These are phyloP conservation scores for Rhizophagus prolifer DNA, from an alignment of 192 early-diverging fungal genomes.

Conservation along the genomic window DNA sequence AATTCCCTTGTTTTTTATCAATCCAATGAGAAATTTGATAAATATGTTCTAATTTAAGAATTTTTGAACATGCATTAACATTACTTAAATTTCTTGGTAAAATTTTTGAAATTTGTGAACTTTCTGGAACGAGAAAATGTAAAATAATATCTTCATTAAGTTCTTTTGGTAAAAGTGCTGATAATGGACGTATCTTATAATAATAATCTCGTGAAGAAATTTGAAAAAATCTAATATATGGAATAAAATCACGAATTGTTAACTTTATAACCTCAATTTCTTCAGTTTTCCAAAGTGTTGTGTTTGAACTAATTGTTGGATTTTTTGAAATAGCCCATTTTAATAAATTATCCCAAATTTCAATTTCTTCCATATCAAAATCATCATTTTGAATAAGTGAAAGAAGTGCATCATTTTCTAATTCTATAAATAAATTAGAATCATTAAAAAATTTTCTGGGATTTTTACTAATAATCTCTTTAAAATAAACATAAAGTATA, in stretches of 20 bases:
- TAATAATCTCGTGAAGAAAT: slow-evolving; percentile 16
- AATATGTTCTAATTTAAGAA: slow-evolving; percentile 1
- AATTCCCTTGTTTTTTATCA: neutral
- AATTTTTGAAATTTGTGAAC: neutral
- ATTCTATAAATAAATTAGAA: neutral
- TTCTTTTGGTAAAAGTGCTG: neutral
- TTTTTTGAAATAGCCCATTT: slow-evolving; percentile 12
- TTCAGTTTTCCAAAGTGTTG: neutral
- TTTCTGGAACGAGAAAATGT: neutral
- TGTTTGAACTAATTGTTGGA: neutral
- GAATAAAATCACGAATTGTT: neutral
- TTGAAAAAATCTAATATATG: slow-evolving; percentile 19
- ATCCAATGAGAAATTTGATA: slow-evolving; percentile 17
- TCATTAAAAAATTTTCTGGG: neutral
- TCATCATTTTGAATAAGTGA: slow-evolving; percentile 22
- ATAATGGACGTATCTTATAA: slow-evolving; percentile 15
- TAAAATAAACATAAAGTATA: too few species aligned
- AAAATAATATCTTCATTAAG: slow-evolving; percentile 4
- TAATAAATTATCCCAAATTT: slow-evolving; percentile 19
- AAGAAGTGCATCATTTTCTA: neutral
- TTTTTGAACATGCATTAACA: neutral
- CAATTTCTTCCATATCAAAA: slow-evolving; percentile 18
- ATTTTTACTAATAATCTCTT: neutral
- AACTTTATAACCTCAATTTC: neutral
- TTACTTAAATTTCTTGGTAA: slow-evolving; percentile 1